These are phyloP conservation scores for Cinnamomum micranthum DNA, from an alignment of 164 flowering plant species.

Conservation along the genomic window DNA sequence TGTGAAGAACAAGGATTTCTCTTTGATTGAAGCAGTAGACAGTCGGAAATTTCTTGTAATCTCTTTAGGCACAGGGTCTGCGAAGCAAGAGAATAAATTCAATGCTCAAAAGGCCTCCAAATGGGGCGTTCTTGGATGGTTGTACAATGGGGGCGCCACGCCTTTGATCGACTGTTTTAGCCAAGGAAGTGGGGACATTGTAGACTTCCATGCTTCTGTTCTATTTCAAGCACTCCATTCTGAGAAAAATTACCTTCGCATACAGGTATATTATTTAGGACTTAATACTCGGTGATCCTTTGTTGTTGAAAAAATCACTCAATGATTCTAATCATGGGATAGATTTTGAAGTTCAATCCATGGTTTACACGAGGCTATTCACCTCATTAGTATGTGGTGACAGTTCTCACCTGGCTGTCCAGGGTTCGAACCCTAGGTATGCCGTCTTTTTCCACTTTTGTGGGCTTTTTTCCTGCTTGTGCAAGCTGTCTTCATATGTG, in stretches of 20 bases:
- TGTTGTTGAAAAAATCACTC: too few species aligned
- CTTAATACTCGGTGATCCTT: too few species aligned
- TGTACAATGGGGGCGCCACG: constrained; percentile 27
- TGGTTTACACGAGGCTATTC: too few species aligned
- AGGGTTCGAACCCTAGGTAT: too few species aligned
- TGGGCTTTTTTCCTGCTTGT: too few species aligned
- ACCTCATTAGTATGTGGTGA: too few species aligned
- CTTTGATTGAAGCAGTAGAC: constrained; percentile 25
- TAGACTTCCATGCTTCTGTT: constrained; percentile 45
- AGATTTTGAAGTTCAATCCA: too few species aligned
- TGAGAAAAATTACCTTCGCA: constrained; percentile 43
- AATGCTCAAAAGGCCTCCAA: constrained; percentile 30
- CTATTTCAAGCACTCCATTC: constrained; percentile 33
- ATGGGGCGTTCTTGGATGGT: constrained; percentile 52
- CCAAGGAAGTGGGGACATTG: constrained; percentile 53
- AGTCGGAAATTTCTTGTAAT: constrained; percentile 30
- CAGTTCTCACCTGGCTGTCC: too few species aligned
- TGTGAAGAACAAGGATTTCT: constrained; percentile 17
- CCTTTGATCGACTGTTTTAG: constrained; percentile 38
- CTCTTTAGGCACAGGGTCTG: constrained; percentile 48
- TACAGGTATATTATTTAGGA: constrained; percentile 32
- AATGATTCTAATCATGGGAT: too few species aligned
- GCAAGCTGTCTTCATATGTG: too few species aligned
- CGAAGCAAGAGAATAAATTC: constrained; percentile 34
- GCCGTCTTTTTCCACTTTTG: too few species aligned